These are phyloP conservation scores for Tulasnella sp. DNA, from an alignment of 768 basidiomycete genomes.

Conservation along the genomic window DNA sequence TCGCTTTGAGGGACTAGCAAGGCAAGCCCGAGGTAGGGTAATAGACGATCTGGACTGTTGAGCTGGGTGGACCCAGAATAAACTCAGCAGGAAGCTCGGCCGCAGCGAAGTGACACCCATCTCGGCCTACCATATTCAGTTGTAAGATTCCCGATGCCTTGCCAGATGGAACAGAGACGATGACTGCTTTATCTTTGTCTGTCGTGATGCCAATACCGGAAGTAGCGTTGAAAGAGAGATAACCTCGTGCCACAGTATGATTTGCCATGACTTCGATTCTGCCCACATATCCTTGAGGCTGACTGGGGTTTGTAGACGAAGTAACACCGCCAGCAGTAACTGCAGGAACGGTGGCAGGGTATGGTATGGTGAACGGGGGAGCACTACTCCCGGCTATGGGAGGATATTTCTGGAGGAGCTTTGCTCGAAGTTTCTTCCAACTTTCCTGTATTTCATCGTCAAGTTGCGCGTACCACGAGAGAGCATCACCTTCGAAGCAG, in stretches of 20 bases:
- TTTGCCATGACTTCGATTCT: background rate
- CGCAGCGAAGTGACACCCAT: background rate
- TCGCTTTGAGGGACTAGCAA: background rate
- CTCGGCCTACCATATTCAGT: background rate
- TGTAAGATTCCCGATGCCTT: background rate
- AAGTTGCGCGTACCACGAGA: background rate
- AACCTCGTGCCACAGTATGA: background rate
- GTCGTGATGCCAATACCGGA: background rate
- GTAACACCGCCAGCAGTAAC: background rate
- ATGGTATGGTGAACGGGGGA: background rate
- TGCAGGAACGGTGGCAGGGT: background rate
- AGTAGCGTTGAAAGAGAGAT: background rate
- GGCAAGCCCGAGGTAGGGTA: background rate
- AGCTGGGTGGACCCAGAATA: background rate
- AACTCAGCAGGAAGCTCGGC: background rate
- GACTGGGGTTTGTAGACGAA: background rate
- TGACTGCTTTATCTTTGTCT: background rate
- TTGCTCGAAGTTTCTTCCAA: background rate
- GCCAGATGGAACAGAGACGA: background rate
- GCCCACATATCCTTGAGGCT: background rate
- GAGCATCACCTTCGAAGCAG: slow-evolving; percentile 1
- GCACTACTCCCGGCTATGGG: background rate
- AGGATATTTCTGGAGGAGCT: background rate
- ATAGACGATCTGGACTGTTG: background rate
- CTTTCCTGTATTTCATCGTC: background rate